A percentile compares a stretch with the other conserved stretches of the same genome.
phyloP scores from a whole-genome alignment of 2,329 filamentous ascomycete genomes.

The Harringtonia aguacate region DNA sequence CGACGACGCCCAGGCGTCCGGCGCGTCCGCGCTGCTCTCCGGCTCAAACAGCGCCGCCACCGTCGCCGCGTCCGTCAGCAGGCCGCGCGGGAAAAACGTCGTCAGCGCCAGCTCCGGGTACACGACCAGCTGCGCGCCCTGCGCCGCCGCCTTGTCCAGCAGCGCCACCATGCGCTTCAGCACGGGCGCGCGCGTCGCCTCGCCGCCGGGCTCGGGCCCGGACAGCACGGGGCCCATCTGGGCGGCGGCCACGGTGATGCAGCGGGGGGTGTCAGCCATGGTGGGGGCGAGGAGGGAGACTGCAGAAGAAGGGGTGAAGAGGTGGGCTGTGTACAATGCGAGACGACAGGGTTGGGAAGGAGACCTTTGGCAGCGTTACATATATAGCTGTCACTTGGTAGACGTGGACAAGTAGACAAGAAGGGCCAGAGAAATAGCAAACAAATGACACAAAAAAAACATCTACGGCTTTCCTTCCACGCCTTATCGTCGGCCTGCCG shows the following conservation, averaged over 20 bases:
- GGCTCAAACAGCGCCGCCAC: slow-evolving; percentile 38
- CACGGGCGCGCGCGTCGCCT: slow-evolving; percentile 28
- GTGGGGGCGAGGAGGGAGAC: background rate
- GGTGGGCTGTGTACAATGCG: too few relatives aligned
- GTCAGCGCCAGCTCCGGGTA: slow-evolving; percentile 45
- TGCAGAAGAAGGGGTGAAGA: background rate
- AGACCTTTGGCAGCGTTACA: too few relatives aligned
- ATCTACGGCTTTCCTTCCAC: too few relatives aligned
- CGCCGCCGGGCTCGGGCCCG: slow-evolving; percentile 13
- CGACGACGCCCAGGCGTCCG: slow-evolving; percentile 19
- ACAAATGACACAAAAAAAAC: too few relatives aligned
- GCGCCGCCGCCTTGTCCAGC: slow-evolving; percentile 30
- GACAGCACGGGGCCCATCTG: slow-evolving; percentile 38
- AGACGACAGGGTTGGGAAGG: too few relatives aligned
- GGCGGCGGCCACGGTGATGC: slow-evolving; percentile 34
- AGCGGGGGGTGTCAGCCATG: slow-evolving; percentile 4
- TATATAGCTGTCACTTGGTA: background rate
- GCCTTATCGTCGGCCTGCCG: too few relatives aligned
- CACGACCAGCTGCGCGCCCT: slow-evolving; percentile 37
- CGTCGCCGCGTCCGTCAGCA: slow-evolving; percentile 31
- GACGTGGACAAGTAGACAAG: background rate
- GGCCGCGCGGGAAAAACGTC: slow-evolving; percentile 44
- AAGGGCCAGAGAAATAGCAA: too few relatives aligned
- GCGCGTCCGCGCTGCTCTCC: slow-evolving; percentile 20
- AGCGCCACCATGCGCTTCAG: slow-evolving; percentile 38